Conservation (phyloP, 192 early-diverging fungal genomes). For the Coemansia sp. region DNA sequence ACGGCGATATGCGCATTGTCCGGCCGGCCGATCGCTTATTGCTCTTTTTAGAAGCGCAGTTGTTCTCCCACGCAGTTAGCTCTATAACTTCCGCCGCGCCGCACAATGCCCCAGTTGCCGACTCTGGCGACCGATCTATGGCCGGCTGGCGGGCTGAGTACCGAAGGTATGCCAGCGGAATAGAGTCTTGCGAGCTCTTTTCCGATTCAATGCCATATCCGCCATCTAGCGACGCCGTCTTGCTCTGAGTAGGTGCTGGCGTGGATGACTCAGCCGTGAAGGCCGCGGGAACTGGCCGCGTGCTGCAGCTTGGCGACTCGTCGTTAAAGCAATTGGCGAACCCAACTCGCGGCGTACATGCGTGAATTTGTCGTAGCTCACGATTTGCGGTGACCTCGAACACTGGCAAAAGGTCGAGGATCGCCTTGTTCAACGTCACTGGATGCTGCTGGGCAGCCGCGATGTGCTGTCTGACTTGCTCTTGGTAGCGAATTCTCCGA, state of each 20-base stretch:
- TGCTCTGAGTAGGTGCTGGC: not conserved
- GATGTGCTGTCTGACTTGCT: slow-evolving; percentile 27
- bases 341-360: slow-evolving; percentile 12
- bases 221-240: not conserved
- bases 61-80: slow-evolving; percentile 5
- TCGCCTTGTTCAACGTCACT: slow-evolving; percentile 52
- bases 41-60: not conserved
- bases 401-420: slow-evolving; percentile 50
- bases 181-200: slow-evolving; percentile 17
- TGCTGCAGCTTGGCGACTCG: not conserved
- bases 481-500: slow-evolving; percentile 29
- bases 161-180: slow-evolving; percentile 1
- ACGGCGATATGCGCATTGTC: not conserved
- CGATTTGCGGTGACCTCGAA: slow-evolving; percentile 52
- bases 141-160: not conserved
- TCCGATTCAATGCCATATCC: slow-evolving; percentile 35
- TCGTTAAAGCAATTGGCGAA: slow-evolving; percentile 32
- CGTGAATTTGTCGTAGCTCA: slow-evolving; percentile 33
- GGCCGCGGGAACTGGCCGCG: not conserved
- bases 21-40: not conserved
- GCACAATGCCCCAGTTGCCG: not conserved
- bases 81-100: slow-evolving; percentile 12
- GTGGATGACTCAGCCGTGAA: slow-evolving; percentile 9
- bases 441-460: slow-evolving; percentile 23
- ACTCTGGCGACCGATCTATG: not conserved